These are phyloP conservation scores for Cryptococcus sp. DNA, from an alignment of 1,284 basidiomycete genomes.

Conservation along the genomic window DNA sequence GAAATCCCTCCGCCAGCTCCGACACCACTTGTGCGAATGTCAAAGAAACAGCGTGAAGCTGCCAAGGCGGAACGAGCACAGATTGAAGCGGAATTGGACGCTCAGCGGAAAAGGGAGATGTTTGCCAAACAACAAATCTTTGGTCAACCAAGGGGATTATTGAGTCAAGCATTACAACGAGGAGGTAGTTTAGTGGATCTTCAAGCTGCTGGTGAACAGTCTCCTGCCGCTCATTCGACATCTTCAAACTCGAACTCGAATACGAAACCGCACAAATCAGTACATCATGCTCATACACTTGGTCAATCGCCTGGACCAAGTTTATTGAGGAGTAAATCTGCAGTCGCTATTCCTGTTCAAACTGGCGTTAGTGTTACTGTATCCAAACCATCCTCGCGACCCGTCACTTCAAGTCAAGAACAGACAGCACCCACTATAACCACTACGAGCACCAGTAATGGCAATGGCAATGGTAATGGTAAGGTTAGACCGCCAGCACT, in stretches of 20 bases:
- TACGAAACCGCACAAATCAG: no score
- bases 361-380: conserved; percentile 39
- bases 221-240: conserved; percentile 17
- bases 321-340: conserved; percentile 39
- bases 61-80: conserved; percentile 31
- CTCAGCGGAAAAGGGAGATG: conserved; percentile 42
- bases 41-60: conserved; percentile 28
- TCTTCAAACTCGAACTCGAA: background rate
- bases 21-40: conserved; percentile 27
- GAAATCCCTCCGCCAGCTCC: conserved; percentile 28
- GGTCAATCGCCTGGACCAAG: conserved; percentile 12
- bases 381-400: background rate
- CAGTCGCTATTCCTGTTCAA: conserved; percentile 41
- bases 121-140: conserved; percentile 44
- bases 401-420: background rate
- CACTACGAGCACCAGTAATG: no score
- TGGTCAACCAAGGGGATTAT: conserved; percentile 24
- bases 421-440: no score
- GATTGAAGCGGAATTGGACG: conserved; percentile 37
- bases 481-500: conserved; percentile 2
- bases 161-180: conserved; percentile 34
- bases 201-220: no score
- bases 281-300: no score
- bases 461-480: no score
- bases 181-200: conserved; percentile 44